phyloP scores from a whole-genome alignment of 352 stramenopile species.

The Aphanomyces cochlioides region DNA sequence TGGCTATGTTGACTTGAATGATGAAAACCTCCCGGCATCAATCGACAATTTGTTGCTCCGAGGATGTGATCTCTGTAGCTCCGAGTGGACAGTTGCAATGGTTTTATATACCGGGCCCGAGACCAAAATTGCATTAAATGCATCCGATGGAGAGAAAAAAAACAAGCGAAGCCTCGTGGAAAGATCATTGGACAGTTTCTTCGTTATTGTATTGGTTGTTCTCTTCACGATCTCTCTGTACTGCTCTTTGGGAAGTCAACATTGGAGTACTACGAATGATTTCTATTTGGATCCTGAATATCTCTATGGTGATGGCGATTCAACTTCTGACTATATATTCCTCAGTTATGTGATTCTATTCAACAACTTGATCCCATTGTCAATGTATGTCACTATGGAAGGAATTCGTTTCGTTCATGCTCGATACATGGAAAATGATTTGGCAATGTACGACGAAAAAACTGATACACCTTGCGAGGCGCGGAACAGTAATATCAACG shows the following conservation, averaged over 20 bases:
- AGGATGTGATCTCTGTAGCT: slow-evolving; percentile 79
- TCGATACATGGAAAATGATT: slow-evolving; percentile 79
- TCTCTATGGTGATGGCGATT: background rate
- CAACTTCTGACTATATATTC: slow-evolving; percentile 80
- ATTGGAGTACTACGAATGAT: slow-evolving; percentile 58
- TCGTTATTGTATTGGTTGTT: slow-evolving; percentile 80
- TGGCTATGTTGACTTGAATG: slow-evolving; percentile 8
- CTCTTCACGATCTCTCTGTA: slow-evolving; percentile 81
- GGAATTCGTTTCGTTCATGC: slow-evolving; percentile 83
- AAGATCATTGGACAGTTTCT: slow-evolving; percentile 85
- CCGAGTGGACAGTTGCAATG: slow-evolving; percentile 79
- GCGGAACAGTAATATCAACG: slow-evolving; percentile 87
- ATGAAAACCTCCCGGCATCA: slow-evolving; percentile 14
- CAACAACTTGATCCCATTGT: slow-evolving; percentile 85
- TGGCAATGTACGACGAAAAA: slow-evolving; percentile 74
- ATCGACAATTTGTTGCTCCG: slow-evolving; percentile 87
- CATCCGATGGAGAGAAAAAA: slow-evolving; percentile 48
- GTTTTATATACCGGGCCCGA: slow-evolving; percentile 82
- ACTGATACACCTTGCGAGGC: slow-evolving; percentile 73
- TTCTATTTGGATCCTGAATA: background rate
- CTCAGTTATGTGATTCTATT: slow-evolving; percentile 88
- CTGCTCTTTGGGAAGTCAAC: slow-evolving; percentile 79
- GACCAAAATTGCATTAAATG: slow-evolving; percentile 86
- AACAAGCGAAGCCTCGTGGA: slow-evolving; percentile 85
- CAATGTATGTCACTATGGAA: slow-evolving; percentile 89